Evolutionary conservation across 768 basidiomycete genomes (phyloP), one percentile per base, ranked within the genome.

Genomic region (Favolaschia claudopus): DNA sequence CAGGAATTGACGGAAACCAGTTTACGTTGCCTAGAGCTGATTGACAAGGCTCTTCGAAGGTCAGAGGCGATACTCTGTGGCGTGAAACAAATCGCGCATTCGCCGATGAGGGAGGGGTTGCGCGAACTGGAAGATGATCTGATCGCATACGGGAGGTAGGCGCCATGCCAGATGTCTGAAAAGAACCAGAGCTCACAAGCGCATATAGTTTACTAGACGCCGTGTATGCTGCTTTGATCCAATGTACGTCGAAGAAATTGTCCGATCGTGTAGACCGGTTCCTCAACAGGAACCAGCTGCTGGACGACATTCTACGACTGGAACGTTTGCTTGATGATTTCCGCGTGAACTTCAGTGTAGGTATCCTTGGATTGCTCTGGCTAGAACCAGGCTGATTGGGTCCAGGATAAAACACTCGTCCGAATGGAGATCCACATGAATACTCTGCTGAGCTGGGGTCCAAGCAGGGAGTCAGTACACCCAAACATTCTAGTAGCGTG

Each of bases 241-340:
- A 64, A 7, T 64, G 62, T 28, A 56, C 62, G 17, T 64, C 62
- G 32, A 55, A 45, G 33, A 59, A 56, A 32, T 25, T 56, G 39
- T 40, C 43, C 34, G 27, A 42, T 43, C 62, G 62, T 22, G 40
- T 64, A 13, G 49, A 59, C 43, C 53, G 62, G 15, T 56, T 40
- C 53, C 36, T 64, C 25, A 64, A 64, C 20, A 19, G 62, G 38
- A 38, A 48, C 42, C 62, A 64, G 20, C 58, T 64, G 13, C 25
- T 50, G 29, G 62, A 56, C 12, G 58, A 60, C 33, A 64, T 64
- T 57, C 62, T 59, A 25, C 44, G 58, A 25, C 58, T 64, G 24
- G 62, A 64, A 58, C 62, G 62, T 19, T 44, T 52, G 24, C n/a
- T 64, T 33, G 62, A 64, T 40, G 62, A 64, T 17, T 60, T 64